phyloP scores from a whole-genome alignment of 139 green algal genomes.

The Astrephomene gubernaculifera region DNA sequence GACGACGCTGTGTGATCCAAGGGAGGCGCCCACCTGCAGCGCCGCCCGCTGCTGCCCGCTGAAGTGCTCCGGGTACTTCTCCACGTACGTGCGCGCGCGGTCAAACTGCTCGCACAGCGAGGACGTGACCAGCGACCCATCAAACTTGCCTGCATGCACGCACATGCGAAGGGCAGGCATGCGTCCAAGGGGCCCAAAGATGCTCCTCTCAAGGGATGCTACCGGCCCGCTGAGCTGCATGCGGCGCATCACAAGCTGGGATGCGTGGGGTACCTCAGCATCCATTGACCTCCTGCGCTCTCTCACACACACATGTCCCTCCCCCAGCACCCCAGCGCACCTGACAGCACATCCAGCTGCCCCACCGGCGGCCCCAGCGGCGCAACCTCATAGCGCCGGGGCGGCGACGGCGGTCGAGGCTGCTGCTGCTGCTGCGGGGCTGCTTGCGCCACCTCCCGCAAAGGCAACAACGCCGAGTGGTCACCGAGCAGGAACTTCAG shows the following conservation, averaged over 20 bases:
- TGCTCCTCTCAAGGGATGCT: no score
- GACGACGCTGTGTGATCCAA: no score
- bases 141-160: constrained; percentile 31
- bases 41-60: neutral
- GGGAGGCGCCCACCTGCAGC: constrained; percentile 27
- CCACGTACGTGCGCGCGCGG: constrained; percentile 26
- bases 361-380: constrained; percentile 7
- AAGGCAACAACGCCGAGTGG: neutral
- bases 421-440: neutral
- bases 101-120: constrained; percentile 38
- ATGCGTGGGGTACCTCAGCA: no score
- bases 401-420: neutral
- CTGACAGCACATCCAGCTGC: constrained; percentile 30
- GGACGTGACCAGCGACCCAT: constrained; percentile 26
- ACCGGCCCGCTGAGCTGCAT: no score
- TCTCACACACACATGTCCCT: no score
- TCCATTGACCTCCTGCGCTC: no score
- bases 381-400: neutral
- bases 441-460: neutral
- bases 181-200: no score
- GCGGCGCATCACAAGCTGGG: no score
- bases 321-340: no score
- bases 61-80: constrained; percentile 41
- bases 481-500: constrained; percentile 17
- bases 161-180: neutral